Base-by-base conservation (phyloP, 2,329 filamentous ascomycete species). In the Sclerotinia glacialis region DNA sequence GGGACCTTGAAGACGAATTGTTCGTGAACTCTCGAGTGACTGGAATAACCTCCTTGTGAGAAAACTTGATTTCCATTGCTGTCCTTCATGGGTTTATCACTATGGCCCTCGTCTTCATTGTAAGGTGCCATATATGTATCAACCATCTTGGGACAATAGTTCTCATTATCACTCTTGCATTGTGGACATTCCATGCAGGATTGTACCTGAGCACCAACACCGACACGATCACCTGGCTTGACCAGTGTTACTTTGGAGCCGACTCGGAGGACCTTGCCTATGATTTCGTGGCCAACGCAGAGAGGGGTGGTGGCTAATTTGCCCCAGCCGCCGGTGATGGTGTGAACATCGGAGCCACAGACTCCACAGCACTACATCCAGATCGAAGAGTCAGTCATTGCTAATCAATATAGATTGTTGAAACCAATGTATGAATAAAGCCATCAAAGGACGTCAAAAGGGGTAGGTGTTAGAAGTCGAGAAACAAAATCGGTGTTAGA, bases 1-100 rank as follows among this genome's bases (percentile, higher is more conserved):
- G 84, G 85, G 52, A 87, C 84, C 69, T 83, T 83, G 72, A 86
- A 82, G 47, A 81, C 82, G 70, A 91, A 93, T 70, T 85, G 83
- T 23, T 78, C 80, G 0, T 83, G 82, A 0, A 81, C 82, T 21
- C 87, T 81, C 73, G 82, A 82, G 67, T 84, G 75, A 77, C 79
- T 1, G 80, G 81, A 71, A 61, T 76, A 77, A 60, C 83, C 87
- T 21, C 87, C 87, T 72, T 86, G 86, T 5, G 83, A 66, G 23
- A 66, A 66, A 58, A 66, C 46, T 42, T 55, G 64, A 5, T 66
- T 66, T 14, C 64, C 64, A 3, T 63, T 55, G 5, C 60, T 63
- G 9, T 66, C 64, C 23, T 63, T 63, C 64, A 66, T 66, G 26
- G 64, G 58, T 11, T 63, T 5, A 11, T 66, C 64, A 28, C 64